Base-by-base conservation (phyloP, 805 yeast species). In the Starmerella geochares region DNA sequence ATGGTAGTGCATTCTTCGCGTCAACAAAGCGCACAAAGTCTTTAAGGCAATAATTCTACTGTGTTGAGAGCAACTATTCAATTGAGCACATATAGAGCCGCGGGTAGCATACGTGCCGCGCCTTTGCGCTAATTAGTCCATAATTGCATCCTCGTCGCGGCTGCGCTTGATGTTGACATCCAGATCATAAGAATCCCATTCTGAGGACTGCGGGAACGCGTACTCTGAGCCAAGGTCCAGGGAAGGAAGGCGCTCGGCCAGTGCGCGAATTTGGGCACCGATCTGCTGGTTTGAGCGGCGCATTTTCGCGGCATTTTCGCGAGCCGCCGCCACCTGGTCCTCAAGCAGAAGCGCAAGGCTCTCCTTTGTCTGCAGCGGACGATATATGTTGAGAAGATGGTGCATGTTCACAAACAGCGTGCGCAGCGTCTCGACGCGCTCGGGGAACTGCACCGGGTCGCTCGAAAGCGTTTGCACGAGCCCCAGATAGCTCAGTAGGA, bases 321-420 rank as follows among this genome's bases (percentile, higher is more conserved):
- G 51, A 25, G 59, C 54, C 24, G 54, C 52, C n/a, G 52, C 57
- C 29, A 90, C 76, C 60, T 83, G 87, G 47, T 78, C 81, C 58
- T 76, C 79, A 62, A 86, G 67, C 48, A 83, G 70, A 71, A 86
- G 72, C 38, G 87, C 85, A 55, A 92, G 71, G 45, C 88, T 81
- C 60, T 92, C 98, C 47, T 96, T 73, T 3, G 95, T 83, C 63
- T 92, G 98, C 65, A 92, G 97, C 2, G 96, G 92, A 53, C 98
- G 72, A 66, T 92, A 92, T 47, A 88, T 87, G 64, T 92, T 92
- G 51, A 92, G 68, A 32, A 92, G 69, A 64, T 92, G 97, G 63
- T 92, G 96, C 55, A 92, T 80, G 62, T 92, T 92, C 62, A 90
- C 82, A 47, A 92, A 69, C 10, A 90, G 79, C 13, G 82, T 74